These are phyloP conservation scores for Lactarius hengduanensis DNA, from an alignment of 768 basidiomycete genomes.

Conservation along the genomic window DNA sequence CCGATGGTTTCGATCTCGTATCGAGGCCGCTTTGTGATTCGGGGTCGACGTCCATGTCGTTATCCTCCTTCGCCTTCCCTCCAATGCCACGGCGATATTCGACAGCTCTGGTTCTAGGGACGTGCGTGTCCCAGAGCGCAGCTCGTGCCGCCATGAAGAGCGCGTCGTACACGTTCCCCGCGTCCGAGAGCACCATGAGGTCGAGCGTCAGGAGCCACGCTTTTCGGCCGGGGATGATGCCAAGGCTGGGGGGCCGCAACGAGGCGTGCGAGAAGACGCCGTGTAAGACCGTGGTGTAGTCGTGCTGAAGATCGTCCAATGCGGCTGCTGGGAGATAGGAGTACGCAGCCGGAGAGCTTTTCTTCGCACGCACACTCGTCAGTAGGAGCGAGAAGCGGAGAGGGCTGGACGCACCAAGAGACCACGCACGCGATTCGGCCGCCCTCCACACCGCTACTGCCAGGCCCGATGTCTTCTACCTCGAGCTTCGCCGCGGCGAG, in stretches of 20 bases:
- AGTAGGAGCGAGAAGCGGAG: constrained; percentile 13
- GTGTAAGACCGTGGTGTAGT: constrained; percentile 62
- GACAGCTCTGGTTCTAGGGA: constrained; percentile 69
- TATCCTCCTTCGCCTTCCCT: constrained; percentile 32
- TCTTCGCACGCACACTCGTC: constrained; percentile 36
- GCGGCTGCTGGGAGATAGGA: constrained; percentile 60
- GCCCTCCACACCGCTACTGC: constrained; percentile 48
- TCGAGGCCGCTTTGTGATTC: constrained; percentile 52
- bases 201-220: constrained; percentile 79
- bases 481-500: constrained; percentile 79
- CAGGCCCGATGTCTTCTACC: constrained; percentile 54
- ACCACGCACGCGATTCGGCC: constrained; percentile 68
- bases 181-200: constrained; percentile 67
- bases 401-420: constrained; percentile 58
- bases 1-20: constrained; percentile 49
- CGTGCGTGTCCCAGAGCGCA: constrained; percentile 77
- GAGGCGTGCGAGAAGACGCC: constrained; percentile 65
- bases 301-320: constrained; percentile 75
- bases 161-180: constrained; percentile 74
- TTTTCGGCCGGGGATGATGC: constrained; percentile 49
- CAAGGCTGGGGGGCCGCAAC: constrained; percentile 63
- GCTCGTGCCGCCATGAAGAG: constrained; percentile 77
- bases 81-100: constrained; percentile 56
- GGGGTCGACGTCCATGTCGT: constrained; percentile 59
- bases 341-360: constrained; percentile 79